Evolutionary conservation across 2,329 filamentous ascomycete species (phyloP).

Genomic region (Colletotrichum agaves): DNA sequence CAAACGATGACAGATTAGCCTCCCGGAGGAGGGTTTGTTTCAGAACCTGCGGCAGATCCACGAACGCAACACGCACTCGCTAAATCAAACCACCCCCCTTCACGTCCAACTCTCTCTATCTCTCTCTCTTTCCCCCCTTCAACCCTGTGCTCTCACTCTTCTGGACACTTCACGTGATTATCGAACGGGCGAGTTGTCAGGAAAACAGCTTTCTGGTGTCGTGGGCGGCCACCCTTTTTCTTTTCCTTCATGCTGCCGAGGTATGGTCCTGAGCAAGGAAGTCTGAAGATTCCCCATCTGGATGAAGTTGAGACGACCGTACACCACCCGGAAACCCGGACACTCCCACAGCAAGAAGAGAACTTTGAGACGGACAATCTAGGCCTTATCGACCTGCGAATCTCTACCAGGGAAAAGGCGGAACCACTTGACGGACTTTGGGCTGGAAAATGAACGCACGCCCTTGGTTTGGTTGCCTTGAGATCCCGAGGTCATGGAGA

Average conservation of each 20-base stretch:
- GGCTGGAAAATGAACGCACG: background rate
- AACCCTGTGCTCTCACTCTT: background rate
- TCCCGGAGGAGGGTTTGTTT: constrained; percentile 22
- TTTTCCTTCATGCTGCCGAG: constrained; percentile 3
- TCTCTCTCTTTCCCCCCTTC: background rate
- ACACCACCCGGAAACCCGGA: background rate
- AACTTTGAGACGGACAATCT: constrained; percentile 18
- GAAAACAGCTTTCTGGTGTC: background rate
- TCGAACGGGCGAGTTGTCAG: background rate
- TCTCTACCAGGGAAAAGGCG: background rate
- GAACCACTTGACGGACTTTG: background rate
- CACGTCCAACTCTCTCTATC: background rate
- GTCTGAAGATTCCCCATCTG: background rate
- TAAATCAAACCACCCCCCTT: background rate
- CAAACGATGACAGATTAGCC: constrained; percentile 33
- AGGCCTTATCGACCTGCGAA: background rate
- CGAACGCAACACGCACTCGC: constrained; percentile 14
- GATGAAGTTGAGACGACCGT: constrained; percentile 18
- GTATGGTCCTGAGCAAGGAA: background rate
- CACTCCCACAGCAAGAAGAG: background rate
- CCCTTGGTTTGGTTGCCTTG: background rate
- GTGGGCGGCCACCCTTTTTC: background rate
- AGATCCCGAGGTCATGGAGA: background rate
- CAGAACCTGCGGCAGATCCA: constrained; percentile 29
- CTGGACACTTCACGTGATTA: background rate